Percentiles rank a stretch among this genome's conserved stretches.
Evolutionary conservation across 306 rosid species (phyloP).

Genomic region (Trichosanthes cucumerina): DNA sequence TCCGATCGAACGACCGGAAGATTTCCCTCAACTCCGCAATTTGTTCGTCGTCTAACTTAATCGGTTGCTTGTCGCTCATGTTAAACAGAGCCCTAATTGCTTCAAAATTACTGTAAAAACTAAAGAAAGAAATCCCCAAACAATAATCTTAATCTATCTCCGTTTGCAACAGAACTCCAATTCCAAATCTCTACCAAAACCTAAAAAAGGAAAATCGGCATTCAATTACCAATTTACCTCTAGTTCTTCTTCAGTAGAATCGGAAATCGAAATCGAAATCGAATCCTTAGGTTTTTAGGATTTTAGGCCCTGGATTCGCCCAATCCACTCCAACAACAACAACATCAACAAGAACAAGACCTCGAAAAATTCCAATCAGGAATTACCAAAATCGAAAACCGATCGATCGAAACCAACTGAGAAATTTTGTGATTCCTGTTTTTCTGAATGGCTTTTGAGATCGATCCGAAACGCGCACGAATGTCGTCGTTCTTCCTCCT

Average conservation of each 20-base stretch:
- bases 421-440: not conserved
- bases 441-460: not conserved
- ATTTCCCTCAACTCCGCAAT: constrained; percentile 68
- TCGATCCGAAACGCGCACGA: not conserved
- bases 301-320: not conserved
- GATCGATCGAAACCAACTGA: not conserved
- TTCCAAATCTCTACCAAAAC: not conserved
- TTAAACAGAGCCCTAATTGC: constrained; percentile 11
- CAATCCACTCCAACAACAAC: not conserved
- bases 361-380: not conserved
- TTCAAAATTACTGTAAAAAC: not conserved
- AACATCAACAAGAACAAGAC: not conserved
- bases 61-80: constrained; percentile 53
- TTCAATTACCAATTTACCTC: not conserved
- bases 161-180: not conserved
- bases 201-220: not conserved
- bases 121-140: not conserved
- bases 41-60: constrained; percentile 68
- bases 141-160: constrained; percentile 1
- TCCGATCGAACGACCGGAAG: constrained; percentile 76
- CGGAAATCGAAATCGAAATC: not conserved
- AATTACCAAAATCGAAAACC: not conserved
- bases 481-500: constrained; percentile 16
- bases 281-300: not conserved
- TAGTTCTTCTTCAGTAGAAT: constrained; percentile 1